phyloP scores from a whole-genome alignment of 305 asterid species.

The Ilex paraguariensis region DNA sequence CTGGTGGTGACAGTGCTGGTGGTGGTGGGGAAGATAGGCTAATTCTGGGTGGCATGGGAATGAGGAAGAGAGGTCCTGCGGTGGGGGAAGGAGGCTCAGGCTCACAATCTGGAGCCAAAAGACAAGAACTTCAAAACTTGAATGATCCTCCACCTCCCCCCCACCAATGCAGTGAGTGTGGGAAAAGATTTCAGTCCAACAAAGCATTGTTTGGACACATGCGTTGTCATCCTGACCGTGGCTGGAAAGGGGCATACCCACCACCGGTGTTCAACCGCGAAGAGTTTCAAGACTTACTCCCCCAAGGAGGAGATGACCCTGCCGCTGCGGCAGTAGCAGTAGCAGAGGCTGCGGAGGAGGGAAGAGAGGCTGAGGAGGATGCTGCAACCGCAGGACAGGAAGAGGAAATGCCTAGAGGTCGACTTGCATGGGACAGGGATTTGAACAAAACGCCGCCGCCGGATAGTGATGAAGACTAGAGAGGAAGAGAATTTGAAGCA shows the following conservation, averaged over 20 bases:
- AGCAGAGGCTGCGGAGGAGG: not conserved
- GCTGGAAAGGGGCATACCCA: slow-evolving; percentile 39
- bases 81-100: too few relatives aligned
- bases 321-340: not conserved
- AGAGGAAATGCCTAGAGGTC: not conserved
- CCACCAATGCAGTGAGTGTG: slow-evolving; percentile 23
- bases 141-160: too few relatives aligned
- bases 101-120: too few relatives aligned
- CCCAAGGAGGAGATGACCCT: not conserved
- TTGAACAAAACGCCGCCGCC: too few relatives aligned
- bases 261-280: slow-evolving; percentile 32
- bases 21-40: too few relatives aligned
- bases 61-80: too few relatives aligned
- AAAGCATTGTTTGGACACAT: slow-evolving; percentile 39
- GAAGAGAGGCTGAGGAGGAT: not conserved
- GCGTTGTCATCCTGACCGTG: slow-evolving; percentile 30
- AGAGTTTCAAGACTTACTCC: slow-evolving; percentile 23
- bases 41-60: too few relatives aligned
- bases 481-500: too few relatives aligned
- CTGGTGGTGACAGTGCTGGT: too few relatives aligned
- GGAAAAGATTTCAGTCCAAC: not conserved
- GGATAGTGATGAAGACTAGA: too few relatives aligned
- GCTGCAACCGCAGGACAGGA: not conserved
- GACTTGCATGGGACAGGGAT: too few relatives aligned
- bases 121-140: too few relatives aligned